Base-by-base conservation (phyloP, 345 rosid genomes). In the Rhodamnia argentea region DNA sequence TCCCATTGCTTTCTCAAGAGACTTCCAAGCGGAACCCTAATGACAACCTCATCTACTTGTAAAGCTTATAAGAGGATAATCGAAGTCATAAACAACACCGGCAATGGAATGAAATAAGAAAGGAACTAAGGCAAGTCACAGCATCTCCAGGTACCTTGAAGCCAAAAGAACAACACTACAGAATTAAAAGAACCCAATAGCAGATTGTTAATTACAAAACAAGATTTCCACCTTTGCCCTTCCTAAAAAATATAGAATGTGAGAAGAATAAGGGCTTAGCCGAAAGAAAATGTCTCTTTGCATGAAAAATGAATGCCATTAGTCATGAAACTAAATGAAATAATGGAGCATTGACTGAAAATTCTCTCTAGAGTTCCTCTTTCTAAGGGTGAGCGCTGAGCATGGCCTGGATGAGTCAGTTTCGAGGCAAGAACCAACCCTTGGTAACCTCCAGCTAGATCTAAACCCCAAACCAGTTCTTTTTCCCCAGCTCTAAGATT, bases 11-110 rank as follows among this genome's bases (percentile, higher is more conserved):
- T 91, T 92, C 85, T 91, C 92, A 42, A 92, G 86, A 52, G 94
- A 90, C 86, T 94, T 92, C 96, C 94, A 94, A 37, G 92, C 90
- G 53, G 93, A 92, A 87, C 89, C 91, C 99, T 94, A 84, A 37
- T 70, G 57, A 78, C 70, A 50, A 74, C 64, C 78, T 37, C 15
- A 70, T 37, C 81, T 70, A 37, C 47, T 29, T 70, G 81, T 70
- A 37, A 70, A 70, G 47, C 47, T 70, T 70, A 70, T 32, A 37
- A 0, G 42, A 70, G 81, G 47, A 70, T 47, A 70, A 70, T 70
- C 11, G 8, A 37, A 70, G 81, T 70, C 14, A 37, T 18, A 37
- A 70, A 37, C 12, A 70, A 37, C 26, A 70, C 26, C 7, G 0
- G 40, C 81, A 32, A 70, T 32, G 47, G 42, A 70, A 70, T 37